phyloP scores from a whole-genome alignment of 345 rosid genomes.

The Eucalyptus tenuipes region DNA sequence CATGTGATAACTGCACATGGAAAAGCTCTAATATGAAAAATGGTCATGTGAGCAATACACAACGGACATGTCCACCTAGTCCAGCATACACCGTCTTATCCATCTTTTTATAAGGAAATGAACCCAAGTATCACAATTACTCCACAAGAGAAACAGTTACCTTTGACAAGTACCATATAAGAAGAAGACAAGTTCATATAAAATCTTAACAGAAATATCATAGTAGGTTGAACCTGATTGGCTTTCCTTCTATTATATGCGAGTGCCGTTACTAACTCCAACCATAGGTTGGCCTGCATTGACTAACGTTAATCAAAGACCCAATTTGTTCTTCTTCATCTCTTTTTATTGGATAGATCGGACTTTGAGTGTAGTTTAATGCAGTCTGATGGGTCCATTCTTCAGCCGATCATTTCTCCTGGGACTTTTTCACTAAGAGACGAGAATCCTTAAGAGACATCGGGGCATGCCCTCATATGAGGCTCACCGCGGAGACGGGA shows the following conservation, averaged over 20 bases:
- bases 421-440: background rate
- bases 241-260: background rate
- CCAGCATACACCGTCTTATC: rapidly evolving
- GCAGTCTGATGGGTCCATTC: background rate
- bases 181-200: background rate
- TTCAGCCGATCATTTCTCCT: background rate
- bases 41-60: background rate
- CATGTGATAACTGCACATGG: background rate
- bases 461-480: background rate
- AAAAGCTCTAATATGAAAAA: background rate
- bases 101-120: background rate
- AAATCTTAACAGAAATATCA: background rate
- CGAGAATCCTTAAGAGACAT: background rate
- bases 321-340: background rate
- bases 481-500: background rate
- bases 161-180: background rate
- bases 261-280: background rate
- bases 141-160: background rate
- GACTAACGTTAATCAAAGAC: background rate
- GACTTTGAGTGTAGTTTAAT: background rate
- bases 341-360: background rate
- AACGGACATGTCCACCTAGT: background rate
- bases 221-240: background rate
- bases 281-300: background rate
- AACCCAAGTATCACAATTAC: background rate